Evolutionary conservation across 2,329 filamentous ascomycete genomes (phyloP).

Genomic region (Anisogramma anomala): DNA sequence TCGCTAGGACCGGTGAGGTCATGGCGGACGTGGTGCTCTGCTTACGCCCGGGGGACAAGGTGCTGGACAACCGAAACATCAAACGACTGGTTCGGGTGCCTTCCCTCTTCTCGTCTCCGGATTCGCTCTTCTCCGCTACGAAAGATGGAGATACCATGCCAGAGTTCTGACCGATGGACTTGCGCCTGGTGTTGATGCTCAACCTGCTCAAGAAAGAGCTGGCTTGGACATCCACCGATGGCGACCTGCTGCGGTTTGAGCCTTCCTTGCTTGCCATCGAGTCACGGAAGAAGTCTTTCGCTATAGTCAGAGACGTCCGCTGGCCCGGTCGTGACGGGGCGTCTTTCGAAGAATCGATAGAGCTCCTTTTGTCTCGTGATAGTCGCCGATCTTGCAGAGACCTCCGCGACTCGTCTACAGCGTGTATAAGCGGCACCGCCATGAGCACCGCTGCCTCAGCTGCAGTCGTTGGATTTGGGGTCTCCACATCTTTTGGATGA

Average conservation of each 20-base stretch:
- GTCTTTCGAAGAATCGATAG: constrained; percentile 12
- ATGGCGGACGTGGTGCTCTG: constrained; percentile 24
- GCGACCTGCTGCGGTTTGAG: constrained; percentile 25
- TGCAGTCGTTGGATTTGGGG: constrained; percentile 20
- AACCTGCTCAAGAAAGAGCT: constrained; percentile 45
- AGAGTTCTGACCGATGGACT: constrained; percentile 38
- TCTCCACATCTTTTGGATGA: constrained; percentile 33
- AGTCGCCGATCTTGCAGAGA: constrained; percentile 37
- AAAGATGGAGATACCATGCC: constrained; percentile 30
- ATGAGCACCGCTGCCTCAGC: constrained; percentile 17
- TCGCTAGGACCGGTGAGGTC: constrained; percentile 40
- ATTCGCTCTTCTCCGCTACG: constrained; percentile 33
- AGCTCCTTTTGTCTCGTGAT: constrained; percentile 28
- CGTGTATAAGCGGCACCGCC: constrained; percentile 11
- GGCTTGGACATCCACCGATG: constrained; percentile 32
- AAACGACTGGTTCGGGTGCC: constrained; percentile 42
- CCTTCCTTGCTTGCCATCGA: constrained; percentile 32
- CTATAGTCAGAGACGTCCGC: constrained; percentile 47
- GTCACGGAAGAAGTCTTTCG: constrained; percentile 47
- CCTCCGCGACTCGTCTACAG: constrained; percentile 24
- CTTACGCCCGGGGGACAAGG: constrained; percentile 37
- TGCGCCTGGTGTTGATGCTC: constrained; percentile 53
- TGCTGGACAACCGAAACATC: constrained; percentile 47
- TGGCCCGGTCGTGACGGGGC: constrained; percentile 27
- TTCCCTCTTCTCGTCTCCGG: constrained; percentile 32